These are phyloP conservation scores for Ploettnerulaceae sp. DNA, from an alignment of 2,329 filamentous ascomycete species.

Conservation along the genomic window DNA sequence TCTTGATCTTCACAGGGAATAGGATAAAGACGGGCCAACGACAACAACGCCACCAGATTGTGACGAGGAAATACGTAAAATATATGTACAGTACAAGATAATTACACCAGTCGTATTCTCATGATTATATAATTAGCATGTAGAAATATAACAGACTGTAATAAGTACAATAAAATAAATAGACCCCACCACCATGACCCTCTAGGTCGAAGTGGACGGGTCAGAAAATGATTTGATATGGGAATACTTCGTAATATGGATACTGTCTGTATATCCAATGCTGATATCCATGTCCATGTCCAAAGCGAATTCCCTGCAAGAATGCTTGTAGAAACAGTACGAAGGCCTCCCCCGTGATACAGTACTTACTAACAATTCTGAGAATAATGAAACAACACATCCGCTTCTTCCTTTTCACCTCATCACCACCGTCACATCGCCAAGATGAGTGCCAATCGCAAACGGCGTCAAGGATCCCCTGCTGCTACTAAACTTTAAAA, in stretches of 20 bases:
- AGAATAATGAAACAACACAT: constrained; percentile 3
- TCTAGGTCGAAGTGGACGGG: no score
- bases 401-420: not conserved
- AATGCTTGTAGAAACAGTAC: not conserved
- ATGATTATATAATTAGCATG: no score
- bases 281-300: no score
- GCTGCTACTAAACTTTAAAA: constrained; percentile 5
- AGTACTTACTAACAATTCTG: no score
- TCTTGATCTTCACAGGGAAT: constrained; percentile 17
- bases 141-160: no score
- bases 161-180: no score
- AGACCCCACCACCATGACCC: no score
- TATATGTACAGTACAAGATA: not conserved
- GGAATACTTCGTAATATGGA: no score
- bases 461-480: not conserved
- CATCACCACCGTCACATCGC: not conserved
- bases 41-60: not conserved
- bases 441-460: not conserved
- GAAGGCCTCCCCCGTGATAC: no score
- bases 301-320: not conserved
- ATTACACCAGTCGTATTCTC: no score
- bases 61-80: constrained; percentile 1
- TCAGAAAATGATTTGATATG: no score
- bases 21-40: constrained; percentile 18
- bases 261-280: no score